Conservation (phyloP, 2,329 filamentous ascomycete genomes). For the Fusarium agapanthi region DNA sequence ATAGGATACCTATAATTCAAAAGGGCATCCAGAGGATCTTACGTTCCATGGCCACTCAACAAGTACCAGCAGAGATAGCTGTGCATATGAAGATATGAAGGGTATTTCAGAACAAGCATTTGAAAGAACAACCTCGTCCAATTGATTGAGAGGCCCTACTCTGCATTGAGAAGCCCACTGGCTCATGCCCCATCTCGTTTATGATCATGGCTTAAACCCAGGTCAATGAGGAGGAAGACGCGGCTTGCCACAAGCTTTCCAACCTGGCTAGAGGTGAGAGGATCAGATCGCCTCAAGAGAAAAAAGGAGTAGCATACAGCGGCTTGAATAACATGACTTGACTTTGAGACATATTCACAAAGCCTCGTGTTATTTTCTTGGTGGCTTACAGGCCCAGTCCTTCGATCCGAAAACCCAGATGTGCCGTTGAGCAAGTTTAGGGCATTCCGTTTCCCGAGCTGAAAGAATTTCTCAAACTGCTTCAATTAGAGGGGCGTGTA, state of each 20-base stretch:
- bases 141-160: background rate
- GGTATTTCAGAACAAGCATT: background rate
- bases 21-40: background rate
- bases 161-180: slow-evolving; percentile 1
- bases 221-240: background rate
- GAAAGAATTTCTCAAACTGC: background rate
- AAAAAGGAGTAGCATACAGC: background rate
- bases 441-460: background rate
- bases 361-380: slow-evolving; percentile 2
- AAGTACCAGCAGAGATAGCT: background rate
- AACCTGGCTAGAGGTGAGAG: background rate
- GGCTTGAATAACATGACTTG: background rate
- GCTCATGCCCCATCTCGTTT: background rate
- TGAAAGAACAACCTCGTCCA: background rate
- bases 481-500: slow-evolving; percentile 10
- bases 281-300: background rate
- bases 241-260: background rate
- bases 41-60: background rate
- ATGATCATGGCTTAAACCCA: background rate
- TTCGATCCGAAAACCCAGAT: background rate
- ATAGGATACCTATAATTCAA: background rate
- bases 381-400: background rate
- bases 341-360: background rate
- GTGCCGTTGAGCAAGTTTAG: background rate
- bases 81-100: background rate